Percentiles rank a stretch among this genome's conserved stretches.
Evolutionary conservation across 805 yeast species (phyloP).

Genomic region (Pichia eremophila): DNA sequence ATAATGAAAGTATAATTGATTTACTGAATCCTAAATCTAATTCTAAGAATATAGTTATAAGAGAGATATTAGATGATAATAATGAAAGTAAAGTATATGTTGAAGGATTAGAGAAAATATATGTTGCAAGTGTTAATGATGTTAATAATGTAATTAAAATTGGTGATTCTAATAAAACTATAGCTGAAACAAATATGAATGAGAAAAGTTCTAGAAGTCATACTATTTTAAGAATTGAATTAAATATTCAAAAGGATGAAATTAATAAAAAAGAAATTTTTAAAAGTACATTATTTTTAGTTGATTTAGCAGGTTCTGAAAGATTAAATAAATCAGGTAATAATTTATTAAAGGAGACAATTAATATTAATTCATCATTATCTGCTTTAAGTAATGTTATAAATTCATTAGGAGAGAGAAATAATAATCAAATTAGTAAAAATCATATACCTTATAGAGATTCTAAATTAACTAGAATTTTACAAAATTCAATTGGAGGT

Average conservation of each 20-base stretch:
- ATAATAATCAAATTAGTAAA: slow-evolving; percentile 34
- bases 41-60: slow-evolving; percentile 38
- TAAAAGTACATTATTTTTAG: slow-evolving; percentile 58
- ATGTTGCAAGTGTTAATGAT: slow-evolving; percentile 51
- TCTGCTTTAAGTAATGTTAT: slow-evolving; percentile 76
- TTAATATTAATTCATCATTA: slow-evolving; percentile 70
- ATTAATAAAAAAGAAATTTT: slow-evolving; percentile 43
- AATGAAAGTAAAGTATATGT: slow-evolving; percentile 37
- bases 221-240: slow-evolving; percentile 60
- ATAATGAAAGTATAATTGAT: slow-evolving; percentile 70
- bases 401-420: slow-evolving; percentile 46
- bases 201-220: slow-evolving; percentile 71
- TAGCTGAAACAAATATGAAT: slow-evolving; percentile 24
- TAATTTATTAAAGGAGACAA: slow-evolving; percentile 69
- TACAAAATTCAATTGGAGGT: slow-evolving; percentile 77
- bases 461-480: slow-evolving; percentile 66
- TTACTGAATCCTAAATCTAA: slow-evolving; percentile 38
- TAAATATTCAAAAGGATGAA: slow-evolving; percentile 36
- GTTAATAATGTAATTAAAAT: slow-evolving; percentile 46
- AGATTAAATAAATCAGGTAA: slow-evolving; percentile 36
- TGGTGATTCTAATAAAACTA: slow-evolving; percentile 50
- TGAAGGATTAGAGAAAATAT: slow-evolving; percentile 54
- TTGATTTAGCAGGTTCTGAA: slow-evolving; percentile 86
- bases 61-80: slow-evolving; percentile 41
- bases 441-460: slow-evolving; percentile 26